Conservation (phyloP, 2,329 filamentous ascomycete species). For the Aspergillus pseudoterreus region DNA sequence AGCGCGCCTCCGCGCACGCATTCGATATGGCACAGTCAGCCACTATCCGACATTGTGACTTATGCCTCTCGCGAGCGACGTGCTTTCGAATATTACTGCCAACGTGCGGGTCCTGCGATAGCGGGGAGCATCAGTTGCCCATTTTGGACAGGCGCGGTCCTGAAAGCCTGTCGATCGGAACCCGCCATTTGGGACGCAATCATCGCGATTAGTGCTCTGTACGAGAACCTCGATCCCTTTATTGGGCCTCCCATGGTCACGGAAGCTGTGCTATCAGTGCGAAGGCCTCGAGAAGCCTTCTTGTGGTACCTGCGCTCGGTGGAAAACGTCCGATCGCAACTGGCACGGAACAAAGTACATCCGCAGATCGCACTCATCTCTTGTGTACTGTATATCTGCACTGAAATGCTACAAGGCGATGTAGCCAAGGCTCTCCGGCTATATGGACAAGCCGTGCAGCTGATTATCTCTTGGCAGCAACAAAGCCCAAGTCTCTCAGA, state of each 20-base stretch:
- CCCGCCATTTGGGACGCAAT: slow-evolving; percentile 25
- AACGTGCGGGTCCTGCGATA: slow-evolving; percentile 14
- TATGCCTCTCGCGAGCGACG: slow-evolving; percentile 15
- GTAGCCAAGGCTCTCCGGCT: slow-evolving; percentile 24
- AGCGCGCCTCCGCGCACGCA: not conserved
- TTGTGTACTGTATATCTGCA: slow-evolving; percentile 32
- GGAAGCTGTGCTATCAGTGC: no score
- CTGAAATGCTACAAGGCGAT: slow-evolving; percentile 26
- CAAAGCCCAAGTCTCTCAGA: slow-evolving; percentile 7
- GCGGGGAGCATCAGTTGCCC: slow-evolving; percentile 13
- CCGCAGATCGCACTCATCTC: slow-evolving; percentile 28
- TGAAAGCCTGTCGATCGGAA: slow-evolving; percentile 19
- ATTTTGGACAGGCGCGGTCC: slow-evolving; percentile 21
- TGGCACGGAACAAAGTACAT: slow-evolving; percentile 22
- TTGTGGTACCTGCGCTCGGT: slow-evolving; percentile 31
- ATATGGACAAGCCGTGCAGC: slow-evolving; percentile 25
- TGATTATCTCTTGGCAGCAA: slow-evolving; percentile 21
- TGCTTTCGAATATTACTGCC: slow-evolving; percentile 23
- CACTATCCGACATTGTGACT: no score
- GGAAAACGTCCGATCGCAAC: slow-evolving; percentile 21
- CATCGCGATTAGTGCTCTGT: slow-evolving; percentile 18
- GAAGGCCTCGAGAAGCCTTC: slow-evolving; percentile 21
- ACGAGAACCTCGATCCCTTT: slow-evolving; percentile 20
- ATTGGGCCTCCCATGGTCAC: no score
- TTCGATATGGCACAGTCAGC: slow-evolving; percentile 4